phyloP scores from a whole-genome alignment of 805 yeast species.

The Hemisphaericaspora nanyangensis region DNA sequence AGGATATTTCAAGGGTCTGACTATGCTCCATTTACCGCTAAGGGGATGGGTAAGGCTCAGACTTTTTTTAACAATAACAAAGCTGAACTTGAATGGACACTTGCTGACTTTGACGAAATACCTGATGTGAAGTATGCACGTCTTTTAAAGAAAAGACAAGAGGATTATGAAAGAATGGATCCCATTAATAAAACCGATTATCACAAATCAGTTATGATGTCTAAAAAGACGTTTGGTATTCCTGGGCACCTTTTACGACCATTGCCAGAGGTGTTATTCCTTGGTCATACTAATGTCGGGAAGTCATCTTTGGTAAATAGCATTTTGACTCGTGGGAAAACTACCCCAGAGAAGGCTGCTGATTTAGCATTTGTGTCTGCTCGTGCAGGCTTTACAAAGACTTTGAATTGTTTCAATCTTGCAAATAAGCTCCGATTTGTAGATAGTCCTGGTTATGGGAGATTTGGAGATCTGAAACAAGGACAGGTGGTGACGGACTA shows the following conservation, averaged over 20 bases:
- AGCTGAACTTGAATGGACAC: conserved; percentile 58
- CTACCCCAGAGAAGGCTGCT: conserved; percentile 20
- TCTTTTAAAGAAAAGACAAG: conserved; percentile 12
- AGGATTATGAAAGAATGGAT: conserved; percentile 16
- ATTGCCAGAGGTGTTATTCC: conserved; percentile 66
- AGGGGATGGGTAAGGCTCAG: conserved; percentile 20
- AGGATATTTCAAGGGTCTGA: conserved; percentile 15
- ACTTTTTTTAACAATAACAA: conserved; percentile 42
- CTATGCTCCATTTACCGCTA: conserved; percentile 10
- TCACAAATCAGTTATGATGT: conserved; percentile 13
- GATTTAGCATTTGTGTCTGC: conserved; percentile 49
- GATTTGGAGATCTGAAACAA: conserved; percentile 58
- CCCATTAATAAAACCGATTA: conserved; percentile 21
- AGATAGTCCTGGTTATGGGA: conserved; percentile 92
- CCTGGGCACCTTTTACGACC: conserved; percentile 28
- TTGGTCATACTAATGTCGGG: conserved; percentile 86
- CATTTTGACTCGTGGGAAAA: conserved; percentile 39
- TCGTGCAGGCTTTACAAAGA: conserved; percentile 55
- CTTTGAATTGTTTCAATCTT: conserved; percentile 69
- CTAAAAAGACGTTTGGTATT: conserved; percentile 28
- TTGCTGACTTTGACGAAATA: conserved; percentile 47
- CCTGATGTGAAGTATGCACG: conserved; percentile 49
- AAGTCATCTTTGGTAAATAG: conserved; percentile 74
- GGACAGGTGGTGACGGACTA: conserved; percentile 69
- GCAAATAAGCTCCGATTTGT: conserved; percentile 62